Percentiles rank a stretch among this genome's conserved stretches.
These are phyloP conservation scores for Meredithiella fracta DNA, from an alignment of 2,329 filamentous ascomycete genomes.

Conservation along the genomic window DNA sequence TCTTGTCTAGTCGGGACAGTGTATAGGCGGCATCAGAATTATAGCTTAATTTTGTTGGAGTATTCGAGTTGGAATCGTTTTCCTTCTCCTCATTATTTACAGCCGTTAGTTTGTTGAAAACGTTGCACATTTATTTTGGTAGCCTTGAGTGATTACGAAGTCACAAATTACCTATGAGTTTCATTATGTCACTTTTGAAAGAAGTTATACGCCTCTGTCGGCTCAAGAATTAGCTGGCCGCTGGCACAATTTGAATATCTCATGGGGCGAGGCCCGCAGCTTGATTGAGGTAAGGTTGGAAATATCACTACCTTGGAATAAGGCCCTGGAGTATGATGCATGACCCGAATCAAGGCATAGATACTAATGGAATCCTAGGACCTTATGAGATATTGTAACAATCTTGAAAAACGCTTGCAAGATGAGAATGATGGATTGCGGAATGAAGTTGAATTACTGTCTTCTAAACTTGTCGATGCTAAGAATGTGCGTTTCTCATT, in stretches of 20 bases:
- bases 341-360: too few relatives aligned
- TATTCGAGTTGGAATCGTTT: too few relatives aligned
- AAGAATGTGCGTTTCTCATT: too few relatives aligned
- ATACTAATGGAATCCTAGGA: too few relatives aligned
- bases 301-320: neutral
- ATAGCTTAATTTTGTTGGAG: too few relatives aligned
- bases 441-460: slow-evolving; percentile 13
- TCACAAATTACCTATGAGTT: too few relatives aligned
- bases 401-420: slow-evolving; percentile 27
- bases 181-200: neutral
- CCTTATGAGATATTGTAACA: slow-evolving; percentile 29
- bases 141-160: too few relatives aligned
- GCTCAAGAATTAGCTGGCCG: slow-evolving; percentile 7
- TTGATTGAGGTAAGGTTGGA: slow-evolving; percentile 3
- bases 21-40: too few relatives aligned
- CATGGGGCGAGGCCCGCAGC: neutral
- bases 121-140: too few relatives aligned
- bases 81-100: too few relatives aligned
- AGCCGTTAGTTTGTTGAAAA: too few relatives aligned
- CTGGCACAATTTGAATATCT: neutral
- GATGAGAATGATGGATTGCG: slow-evolving; percentile 29
- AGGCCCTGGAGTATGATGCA: neutral
- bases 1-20: too few relatives aligned
- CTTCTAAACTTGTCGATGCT: neutral
- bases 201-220: neutral